These are phyloP conservation scores for Mikania micrantha DNA, from an alignment of 129 eudicot species.

Conservation along the genomic window DNA sequence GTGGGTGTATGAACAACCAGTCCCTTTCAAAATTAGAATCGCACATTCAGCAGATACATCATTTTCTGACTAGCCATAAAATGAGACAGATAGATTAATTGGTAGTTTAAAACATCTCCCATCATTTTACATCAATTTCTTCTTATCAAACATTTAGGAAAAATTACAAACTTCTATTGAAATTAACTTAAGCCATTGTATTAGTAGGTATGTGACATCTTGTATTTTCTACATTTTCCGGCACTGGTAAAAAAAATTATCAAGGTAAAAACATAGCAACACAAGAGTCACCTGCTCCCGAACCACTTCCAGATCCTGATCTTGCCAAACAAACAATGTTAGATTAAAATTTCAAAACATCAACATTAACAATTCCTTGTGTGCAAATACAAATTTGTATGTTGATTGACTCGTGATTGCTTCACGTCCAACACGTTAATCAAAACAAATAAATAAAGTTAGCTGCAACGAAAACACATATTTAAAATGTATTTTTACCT, in stretches of 20 bases:
- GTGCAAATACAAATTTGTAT: background rate
- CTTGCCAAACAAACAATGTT: constrained; percentile 5
- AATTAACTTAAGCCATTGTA: background rate
- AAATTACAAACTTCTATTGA: background rate
- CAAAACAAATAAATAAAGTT: background rate
- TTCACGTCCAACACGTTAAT: background rate
- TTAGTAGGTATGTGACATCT: constrained; percentile 5
- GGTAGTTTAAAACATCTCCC: background rate
- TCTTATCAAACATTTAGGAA: background rate
- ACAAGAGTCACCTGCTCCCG: constrained; percentile 14
- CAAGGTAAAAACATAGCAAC: constrained; percentile 7
- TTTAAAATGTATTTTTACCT: background rate
- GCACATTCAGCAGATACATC: too few species aligned
- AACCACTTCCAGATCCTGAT: background rate
- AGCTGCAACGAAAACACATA: background rate
- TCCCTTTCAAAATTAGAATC: too few species aligned
- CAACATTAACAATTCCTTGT: background rate
- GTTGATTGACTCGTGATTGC: background rate
- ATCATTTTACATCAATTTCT: background rate
- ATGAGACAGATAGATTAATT: background rate
- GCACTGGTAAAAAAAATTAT: constrained; percentile 5
- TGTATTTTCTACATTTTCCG: constrained; percentile 11
- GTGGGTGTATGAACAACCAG: too few species aligned
- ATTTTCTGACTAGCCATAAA: too few species aligned
- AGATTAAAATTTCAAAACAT: background rate